phyloP scores from a whole-genome alignment of 202 grass and related monocot species.

The Hordeum pubiflorum region DNA sequence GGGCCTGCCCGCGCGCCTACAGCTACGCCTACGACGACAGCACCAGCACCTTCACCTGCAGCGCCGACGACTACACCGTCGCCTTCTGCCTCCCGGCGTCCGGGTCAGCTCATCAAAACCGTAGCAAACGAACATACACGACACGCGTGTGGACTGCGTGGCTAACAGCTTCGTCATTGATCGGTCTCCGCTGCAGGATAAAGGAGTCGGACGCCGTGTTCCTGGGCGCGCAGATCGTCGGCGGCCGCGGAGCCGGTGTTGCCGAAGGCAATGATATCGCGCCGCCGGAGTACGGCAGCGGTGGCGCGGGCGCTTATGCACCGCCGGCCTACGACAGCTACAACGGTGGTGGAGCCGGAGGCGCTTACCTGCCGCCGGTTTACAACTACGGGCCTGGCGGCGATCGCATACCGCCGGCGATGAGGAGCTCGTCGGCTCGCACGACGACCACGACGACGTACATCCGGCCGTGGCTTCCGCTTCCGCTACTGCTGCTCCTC shows the following conservation, averaged over 20 bases:
- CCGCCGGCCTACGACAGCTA: not conserved
- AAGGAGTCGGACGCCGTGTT: constrained; percentile 46
- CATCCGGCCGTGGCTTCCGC: constrained; percentile 2
- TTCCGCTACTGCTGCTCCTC: constrained; percentile 2
- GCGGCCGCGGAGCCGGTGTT: not conserved
- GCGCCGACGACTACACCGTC: constrained; percentile 67
- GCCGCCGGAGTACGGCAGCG: constrained; percentile 3
- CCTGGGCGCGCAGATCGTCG: constrained; percentile 27
- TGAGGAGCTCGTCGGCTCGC: constrained; percentile 20
- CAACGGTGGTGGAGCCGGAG: not conserved
- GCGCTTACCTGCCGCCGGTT: not conserved
- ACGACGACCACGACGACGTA: too few relatives aligned
- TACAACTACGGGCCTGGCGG: constrained; percentile 8
- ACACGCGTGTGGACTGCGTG: not conserved
- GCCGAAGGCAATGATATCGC: not conserved
- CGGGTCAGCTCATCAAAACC: constrained; percentile 16
- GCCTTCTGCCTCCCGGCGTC: constrained; percentile 65
- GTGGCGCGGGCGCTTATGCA: not conserved
- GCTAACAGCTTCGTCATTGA: not conserved
- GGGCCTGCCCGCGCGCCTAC: constrained; percentile 76
- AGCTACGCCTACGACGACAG: constrained; percentile 90
- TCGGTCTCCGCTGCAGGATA: constrained; percentile 28
- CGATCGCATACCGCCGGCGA: not conserved
- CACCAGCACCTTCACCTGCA: constrained; percentile 84
- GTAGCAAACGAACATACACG: too few relatives aligned